These are phyloP conservation scores for Ulota crispa DNA, from an alignment of 225 moss, liverwort and hornwort species.

Conservation along the genomic window DNA sequence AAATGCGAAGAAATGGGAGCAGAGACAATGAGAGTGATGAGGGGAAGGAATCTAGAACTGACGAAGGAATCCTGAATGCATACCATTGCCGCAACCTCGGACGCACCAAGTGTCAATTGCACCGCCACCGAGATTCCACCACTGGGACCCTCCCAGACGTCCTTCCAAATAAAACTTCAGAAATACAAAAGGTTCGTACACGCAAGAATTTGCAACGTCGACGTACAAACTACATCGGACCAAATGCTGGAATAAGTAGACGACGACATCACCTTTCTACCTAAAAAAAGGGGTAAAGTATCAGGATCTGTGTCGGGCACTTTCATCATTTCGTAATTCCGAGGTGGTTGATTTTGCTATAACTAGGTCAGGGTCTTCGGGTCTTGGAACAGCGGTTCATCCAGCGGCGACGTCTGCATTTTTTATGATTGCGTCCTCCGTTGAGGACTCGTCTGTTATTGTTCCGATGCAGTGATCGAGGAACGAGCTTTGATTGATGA, in stretches of 20 bases:
- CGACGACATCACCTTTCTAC: neutral
- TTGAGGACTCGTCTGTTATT: neutral
- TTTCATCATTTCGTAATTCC: neutral
- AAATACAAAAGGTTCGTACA: neutral
- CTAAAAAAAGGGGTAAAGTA: neutral
- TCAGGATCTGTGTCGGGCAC: neutral
- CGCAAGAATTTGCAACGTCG: neutral
- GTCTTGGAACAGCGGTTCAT: constrained; percentile 1
- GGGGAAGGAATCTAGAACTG: neutral
- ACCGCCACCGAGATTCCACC: neutral
- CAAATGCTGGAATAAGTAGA: neutral
- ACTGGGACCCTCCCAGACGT: too few species aligned
- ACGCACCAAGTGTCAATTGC: neutral
- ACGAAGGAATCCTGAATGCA: neutral
- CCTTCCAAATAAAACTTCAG: neutral
- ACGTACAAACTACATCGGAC: neutral
- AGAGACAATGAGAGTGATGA: neutral
- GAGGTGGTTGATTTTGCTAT: neutral
- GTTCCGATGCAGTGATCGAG: neutral
- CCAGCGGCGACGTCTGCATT: constrained; percentile 1
- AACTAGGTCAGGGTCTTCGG: neutral
- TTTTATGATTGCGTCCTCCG: constrained; percentile 18
- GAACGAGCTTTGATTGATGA: neutral
- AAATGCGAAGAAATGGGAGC: neutral
- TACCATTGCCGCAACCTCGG: constrained; percentile 10